A percentile compares a stretch with the other conserved stretches of the same genome.
phyloP scores from a whole-genome alignment of 2,329 filamentous ascomycete species.

The Aspergillus puulaauensis region DNA sequence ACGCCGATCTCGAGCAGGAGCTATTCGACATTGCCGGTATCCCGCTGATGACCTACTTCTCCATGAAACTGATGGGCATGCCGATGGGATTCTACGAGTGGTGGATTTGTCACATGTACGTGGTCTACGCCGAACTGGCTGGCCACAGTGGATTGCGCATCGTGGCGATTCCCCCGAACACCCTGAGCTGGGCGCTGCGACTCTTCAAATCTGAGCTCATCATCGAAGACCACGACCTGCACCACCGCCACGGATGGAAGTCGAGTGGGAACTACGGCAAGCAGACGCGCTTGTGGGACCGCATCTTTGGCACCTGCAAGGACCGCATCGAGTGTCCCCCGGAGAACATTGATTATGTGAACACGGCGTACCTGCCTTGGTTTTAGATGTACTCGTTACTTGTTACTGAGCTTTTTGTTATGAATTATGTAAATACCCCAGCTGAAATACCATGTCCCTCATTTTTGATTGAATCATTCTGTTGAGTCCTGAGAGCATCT shows the following conservation, averaged over 20 bases:
- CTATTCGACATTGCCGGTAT: conserved; percentile 46
- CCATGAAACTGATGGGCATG: conserved; percentile 36
- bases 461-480: not conserved
- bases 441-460: not conserved
- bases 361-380: conserved; percentile 28
- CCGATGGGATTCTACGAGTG: conserved; percentile 50
- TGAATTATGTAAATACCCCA: conserved; percentile 4
- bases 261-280: conserved; percentile 42
- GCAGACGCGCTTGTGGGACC: conserved; percentile 42
- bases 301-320: conserved; percentile 35
- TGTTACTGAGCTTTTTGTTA: not conserved
- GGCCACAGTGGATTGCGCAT: conserved; percentile 31
- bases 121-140: conserved; percentile 37
- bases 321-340: conserved; percentile 36
- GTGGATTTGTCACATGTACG: conserved; percentile 49
- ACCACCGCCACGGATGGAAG: conserved; percentile 41
- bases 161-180: conserved; percentile 34
- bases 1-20: conserved; percentile 46
- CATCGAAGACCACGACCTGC: conserved; percentile 46
- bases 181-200: conserved; percentile 35
- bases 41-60: conserved; percentile 40
- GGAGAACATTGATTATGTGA: conserved; percentile 33
- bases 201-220: conserved; percentile 37
- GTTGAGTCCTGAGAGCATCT: not conserved
- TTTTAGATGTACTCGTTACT: conserved; percentile 11